Base-by-base conservation (phyloP, 108 stramenopile genomes). In the Nitzschia putrida region DNA sequence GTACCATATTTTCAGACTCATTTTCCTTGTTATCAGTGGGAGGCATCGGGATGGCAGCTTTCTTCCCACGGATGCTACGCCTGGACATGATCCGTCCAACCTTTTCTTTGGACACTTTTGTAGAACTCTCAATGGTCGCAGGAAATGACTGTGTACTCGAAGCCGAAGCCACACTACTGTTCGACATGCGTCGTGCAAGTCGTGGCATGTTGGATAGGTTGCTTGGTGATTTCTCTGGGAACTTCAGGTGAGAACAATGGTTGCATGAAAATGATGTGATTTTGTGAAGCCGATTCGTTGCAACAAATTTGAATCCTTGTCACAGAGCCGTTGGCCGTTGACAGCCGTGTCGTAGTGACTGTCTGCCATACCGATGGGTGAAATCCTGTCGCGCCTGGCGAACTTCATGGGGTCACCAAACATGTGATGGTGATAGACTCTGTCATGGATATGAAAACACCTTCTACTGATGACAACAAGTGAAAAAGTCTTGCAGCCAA, bases 1-100 rank as follows among this genome's bases (percentile, higher is more conserved):
- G 53, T 44, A 61, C n/a, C 5, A 68, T 7, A 52, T 49, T 50
- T 43, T 34, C 50, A 11, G 10, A 34, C 16, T 16, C 54, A 42
- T 67, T 74, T 43, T 59, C 56, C 44, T 63, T 63, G 39, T 66
- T 45, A 4, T 53, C 65, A 49, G 18, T 53, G 29, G 29, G 29
- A 34, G 29, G 29, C 29, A 34, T 34, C 1, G 29, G 29, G 3
- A 34, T 34, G 4, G 18, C 43, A 37, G n/a, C 26, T 25, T 25
- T 3, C 20, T 68, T 25, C 43, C 40, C 37, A 0, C 44, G 53
- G 26, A 42, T 65, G 21, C 5, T 58, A 16, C 60, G 39, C 20
- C 56, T 39, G 5, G 54, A 0, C 41, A 65, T 57, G 2, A 47
- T 51, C 23, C 58, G 65, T 14, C 58, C 37, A 22, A 53, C 45